Evolutionary conservation across 352 stramenopile species (phyloP), one percentile per base, ranked within the genome.

Genomic region (Stephanocyclus meneghinianus): DNA sequence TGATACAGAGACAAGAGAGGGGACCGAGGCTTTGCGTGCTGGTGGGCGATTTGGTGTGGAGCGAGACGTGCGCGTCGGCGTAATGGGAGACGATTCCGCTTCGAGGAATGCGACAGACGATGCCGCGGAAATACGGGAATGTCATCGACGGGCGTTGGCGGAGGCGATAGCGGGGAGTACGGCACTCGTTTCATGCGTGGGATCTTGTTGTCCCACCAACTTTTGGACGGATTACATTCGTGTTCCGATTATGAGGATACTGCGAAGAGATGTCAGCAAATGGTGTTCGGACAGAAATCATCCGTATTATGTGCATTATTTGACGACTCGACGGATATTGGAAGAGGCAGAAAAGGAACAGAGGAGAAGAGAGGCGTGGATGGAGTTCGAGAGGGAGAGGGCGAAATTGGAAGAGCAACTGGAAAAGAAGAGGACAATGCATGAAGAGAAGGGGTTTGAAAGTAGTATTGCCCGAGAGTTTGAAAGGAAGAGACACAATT

Each of bases 251-350:
- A 57, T 76, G 29, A 32, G 87, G 16, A 29, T 90, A 11, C 82
- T 89, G 65, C 71, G 74, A 11, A 47, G 68, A 16, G 72, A 88
- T 80, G 83, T 82, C 0, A 73, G 56, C 11, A 55, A 51, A 48
- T 92, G 87, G 87, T 92, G 87, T 70, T 63, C 21, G 0, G 87
- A 92, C 66, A 13, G 16, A 10, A 37, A 47, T 0, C 87, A 92
- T 83, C 87, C 87, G 0, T 92, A 89, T 61, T 91, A 89, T 61
- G 78, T 91, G 2, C 76, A 90, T 77, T 92, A 88, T 68, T 30
- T 72, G 18, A 72, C 68, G 6, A 90, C 83, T 2, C 76, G 78
- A 15, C 89, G 87, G 56, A 81, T 81, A 45, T 67, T 92, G 63
- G 78, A 80, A 56, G 84, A 75, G 56, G 85, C 76, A 0, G 87